Evolutionary conservation across 2,329 filamentous ascomycete species (phyloP).

Genomic region (Ceratocystis huliohia): DNA sequence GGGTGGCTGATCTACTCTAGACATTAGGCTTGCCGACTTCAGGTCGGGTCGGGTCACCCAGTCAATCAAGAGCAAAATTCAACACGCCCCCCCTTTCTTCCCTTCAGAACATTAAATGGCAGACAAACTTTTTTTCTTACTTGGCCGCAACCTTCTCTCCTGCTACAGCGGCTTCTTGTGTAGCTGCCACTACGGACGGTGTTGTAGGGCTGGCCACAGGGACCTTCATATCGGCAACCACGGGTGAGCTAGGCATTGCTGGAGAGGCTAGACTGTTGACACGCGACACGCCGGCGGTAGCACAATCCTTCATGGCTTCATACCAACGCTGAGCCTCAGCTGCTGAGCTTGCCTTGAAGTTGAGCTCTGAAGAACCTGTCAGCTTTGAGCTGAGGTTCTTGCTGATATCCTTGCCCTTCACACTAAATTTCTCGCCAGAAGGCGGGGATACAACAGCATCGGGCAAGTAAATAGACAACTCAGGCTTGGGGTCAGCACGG

Average conservation of each 20-base stretch:
- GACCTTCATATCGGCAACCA: constrained; percentile 23
- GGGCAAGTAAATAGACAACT: constrained; percentile 81
- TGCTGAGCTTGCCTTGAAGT: constrained; percentile 76
- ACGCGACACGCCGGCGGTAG: constrained; percentile 36
- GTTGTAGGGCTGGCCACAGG: constrained; percentile 20
- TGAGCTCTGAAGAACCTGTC: constrained; percentile 63
- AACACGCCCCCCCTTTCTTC: neutral
- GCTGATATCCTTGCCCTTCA: constrained; percentile 88
- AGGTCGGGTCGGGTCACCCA: neutral
- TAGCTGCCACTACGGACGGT: constrained; percentile 22
- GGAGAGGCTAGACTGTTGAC: constrained; percentile 24
- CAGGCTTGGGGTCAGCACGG: constrained; percentile 61
- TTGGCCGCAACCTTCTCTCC: constrained; percentile 8
- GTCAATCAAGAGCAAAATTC: neutral
- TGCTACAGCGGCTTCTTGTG: constrained; percentile 21
- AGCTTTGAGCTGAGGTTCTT: constrained; percentile 72
- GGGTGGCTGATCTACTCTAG: neutral
- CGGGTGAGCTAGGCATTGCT: constrained; percentile 23
- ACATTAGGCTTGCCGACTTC: neutral
- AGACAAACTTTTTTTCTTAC: neutral
- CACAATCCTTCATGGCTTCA: constrained; percentile 52
- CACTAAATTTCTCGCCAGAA: constrained; percentile 72
- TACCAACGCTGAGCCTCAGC: constrained; percentile 78
- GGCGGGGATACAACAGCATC: constrained; percentile 67
- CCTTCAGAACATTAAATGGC: neutral